Percentiles rank a stretch among this genome's conserved stretches.
Evolutionary conservation across 768 basidiomycete genomes (phyloP).

Genomic region (Boletus tylopilopsis): DNA sequence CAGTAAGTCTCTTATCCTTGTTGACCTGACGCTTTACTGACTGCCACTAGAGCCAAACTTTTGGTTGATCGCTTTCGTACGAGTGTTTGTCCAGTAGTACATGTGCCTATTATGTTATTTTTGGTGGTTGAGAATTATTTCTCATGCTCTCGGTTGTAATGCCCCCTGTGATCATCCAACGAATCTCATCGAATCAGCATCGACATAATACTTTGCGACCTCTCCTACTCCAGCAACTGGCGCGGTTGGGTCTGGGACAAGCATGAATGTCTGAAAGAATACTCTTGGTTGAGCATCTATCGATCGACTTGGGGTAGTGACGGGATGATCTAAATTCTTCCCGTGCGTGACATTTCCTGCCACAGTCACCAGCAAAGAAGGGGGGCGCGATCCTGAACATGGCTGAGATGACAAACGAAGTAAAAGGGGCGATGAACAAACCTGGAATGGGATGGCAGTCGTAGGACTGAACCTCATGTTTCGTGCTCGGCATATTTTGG

Average conservation of each 20-base stretch:
- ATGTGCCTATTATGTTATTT: conserved; percentile 11
- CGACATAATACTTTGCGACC: conserved; percentile 78
- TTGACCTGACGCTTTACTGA: conserved; percentile 11
- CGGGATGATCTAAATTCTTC: conserved; percentile 54
- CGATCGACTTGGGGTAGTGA: conserved; percentile 43
- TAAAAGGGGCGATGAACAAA: conserved; percentile 26
- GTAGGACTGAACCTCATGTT: conserved; percentile 83
- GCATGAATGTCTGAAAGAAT: conserved; percentile 85
- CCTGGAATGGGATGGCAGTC: conserved; percentile 91
- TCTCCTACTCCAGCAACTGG: conserved; percentile 64
- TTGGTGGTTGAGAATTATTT: neutral
- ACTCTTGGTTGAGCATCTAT: conserved; percentile 79
- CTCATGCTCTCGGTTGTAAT: neutral
- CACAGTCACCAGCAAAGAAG: conserved; percentile 74
- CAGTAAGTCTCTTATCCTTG: conserved; percentile 41
- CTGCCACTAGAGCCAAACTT: conserved; percentile 73
- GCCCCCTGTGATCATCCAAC: conserved; percentile 52
- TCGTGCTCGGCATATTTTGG: conserved; percentile 70
- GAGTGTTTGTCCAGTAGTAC: conserved; percentile 1
- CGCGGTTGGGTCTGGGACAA: conserved; percentile 69
- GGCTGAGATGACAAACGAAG: conserved; percentile 10
- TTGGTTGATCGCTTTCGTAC: conserved; percentile 51
- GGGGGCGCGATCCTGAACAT: conserved; percentile 66
- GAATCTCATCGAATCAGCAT: conserved; percentile 76
- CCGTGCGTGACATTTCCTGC: conserved; percentile 79